These are phyloP conservation scores for Alternaria gansuensis DNA, from an alignment of 2,329 filamentous ascomycete genomes.

Conservation along the genomic window DNA sequence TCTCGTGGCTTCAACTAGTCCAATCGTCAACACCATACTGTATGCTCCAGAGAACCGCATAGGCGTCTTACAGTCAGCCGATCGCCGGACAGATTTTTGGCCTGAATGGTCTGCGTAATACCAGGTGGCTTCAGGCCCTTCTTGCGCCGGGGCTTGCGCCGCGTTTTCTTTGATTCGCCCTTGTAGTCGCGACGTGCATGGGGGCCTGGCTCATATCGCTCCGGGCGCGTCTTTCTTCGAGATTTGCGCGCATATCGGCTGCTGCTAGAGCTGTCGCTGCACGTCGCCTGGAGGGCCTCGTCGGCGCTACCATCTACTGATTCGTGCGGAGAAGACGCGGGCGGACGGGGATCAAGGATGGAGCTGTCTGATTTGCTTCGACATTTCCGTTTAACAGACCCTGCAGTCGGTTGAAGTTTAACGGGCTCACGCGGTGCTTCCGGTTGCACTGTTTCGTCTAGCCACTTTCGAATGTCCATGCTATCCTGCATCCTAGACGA, in stretches of 20 bases:
- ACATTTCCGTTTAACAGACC: slow-evolving; percentile 30
- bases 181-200: slow-evolving; percentile 29
- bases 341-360: slow-evolving; percentile 40
- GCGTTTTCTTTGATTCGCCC: slow-evolving; percentile 44
- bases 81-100: slow-evolving; percentile 56
- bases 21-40: slow-evolving; percentile 37
- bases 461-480: slow-evolving; percentile 59
- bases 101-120: slow-evolving; percentile 56
- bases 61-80: slow-evolving; percentile 57
- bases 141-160: slow-evolving; percentile 49
- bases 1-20: slow-evolving; percentile 56
- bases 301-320: slow-evolving; percentile 23
- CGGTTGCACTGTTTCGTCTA: slow-evolving; percentile 53
- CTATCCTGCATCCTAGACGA: slow-evolving; percentile 28
- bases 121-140: slow-evolving; percentile 49
- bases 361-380: slow-evolving; percentile 54
- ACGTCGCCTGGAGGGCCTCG: slow-evolving; percentile 27
- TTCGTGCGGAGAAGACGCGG: slow-evolving; percentile 18
- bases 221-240: slow-evolving; percentile 58
- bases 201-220: slow-evolving; percentile 53
- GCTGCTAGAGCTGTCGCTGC: slow-evolving; percentile 26
- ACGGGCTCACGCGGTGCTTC: slow-evolving; percentile 38
- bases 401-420: slow-evolving; percentile 17
- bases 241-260: slow-evolving; percentile 55
- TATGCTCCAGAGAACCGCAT: slow-evolving; percentile 13